Evolutionary conservation across 768 basidiomycete genomes (phyloP).

Genomic region (Epithele typhae): DNA sequence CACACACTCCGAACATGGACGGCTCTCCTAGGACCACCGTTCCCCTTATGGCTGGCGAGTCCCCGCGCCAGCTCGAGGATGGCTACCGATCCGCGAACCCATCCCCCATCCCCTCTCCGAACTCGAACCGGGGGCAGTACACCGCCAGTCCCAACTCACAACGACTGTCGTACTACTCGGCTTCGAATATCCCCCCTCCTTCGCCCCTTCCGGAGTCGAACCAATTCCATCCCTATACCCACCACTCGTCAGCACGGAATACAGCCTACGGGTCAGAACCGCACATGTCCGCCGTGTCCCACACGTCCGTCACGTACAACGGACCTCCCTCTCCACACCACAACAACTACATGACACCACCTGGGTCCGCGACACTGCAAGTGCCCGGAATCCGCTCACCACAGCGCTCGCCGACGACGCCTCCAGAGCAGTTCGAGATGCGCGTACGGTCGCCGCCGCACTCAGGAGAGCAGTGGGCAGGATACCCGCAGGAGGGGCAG

Average conservation of each 20-base stretch:
- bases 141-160: constrained; percentile 12
- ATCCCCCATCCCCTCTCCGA: constrained; percentile 2
- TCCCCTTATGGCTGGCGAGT: constrained; percentile 10
- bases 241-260: constrained; percentile 11
- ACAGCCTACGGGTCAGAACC: constrained; percentile 11
- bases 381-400: constrained; percentile 28
- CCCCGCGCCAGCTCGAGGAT: constrained; percentile 9
- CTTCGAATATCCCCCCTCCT: constrained; percentile 43
- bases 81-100: neutral
- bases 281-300: constrained; percentile 24
- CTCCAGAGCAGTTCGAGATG: constrained; percentile 36
- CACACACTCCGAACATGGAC: constrained; percentile 10
- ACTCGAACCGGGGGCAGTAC: constrained; percentile 1
- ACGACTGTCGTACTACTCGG: constrained; percentile 55
- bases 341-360: constrained; percentile 11
- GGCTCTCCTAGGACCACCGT: constrained; percentile 18
- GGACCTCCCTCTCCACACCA: constrained; percentile 5
- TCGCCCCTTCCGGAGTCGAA: constrained; percentile 50
- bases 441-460: constrained; percentile 28
- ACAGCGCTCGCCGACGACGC: constrained; percentile 25
- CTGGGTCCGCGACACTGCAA: constrained; percentile 16
- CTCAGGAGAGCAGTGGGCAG: constrained; percentile 7
- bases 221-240: constrained; percentile 26
- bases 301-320: constrained; percentile 7
- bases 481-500: neutral